A percentile compares a stretch with the other conserved stretches of the same genome.
Evolutionary conservation across 2,329 filamentous ascomycete genomes (phyloP).

Genomic region (Colletotrichum sp.): DNA sequence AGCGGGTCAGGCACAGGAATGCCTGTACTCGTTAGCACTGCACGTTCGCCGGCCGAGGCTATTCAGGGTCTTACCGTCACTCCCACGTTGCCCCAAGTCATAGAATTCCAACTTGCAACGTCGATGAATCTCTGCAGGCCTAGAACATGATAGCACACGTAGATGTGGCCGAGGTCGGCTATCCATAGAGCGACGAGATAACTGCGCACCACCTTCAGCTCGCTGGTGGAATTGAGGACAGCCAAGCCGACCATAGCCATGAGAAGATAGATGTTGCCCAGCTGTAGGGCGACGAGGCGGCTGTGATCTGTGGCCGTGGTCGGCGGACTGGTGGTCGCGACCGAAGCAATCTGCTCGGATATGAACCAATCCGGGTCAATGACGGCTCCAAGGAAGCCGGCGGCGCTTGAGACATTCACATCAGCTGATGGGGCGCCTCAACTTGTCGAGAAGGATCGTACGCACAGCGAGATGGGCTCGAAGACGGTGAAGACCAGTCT

Average conservation of each 20-base stretch:
- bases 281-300: slow-evolving; percentile 67
- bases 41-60: neutral
- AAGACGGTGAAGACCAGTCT: slow-evolving; percentile 70
- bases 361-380: slow-evolving; percentile 67
- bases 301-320: slow-evolving; percentile 47
- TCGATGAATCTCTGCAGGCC: slow-evolving; percentile 60
- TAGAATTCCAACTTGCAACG: slow-evolving; percentile 67
- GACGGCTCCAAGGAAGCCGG: slow-evolving; percentile 62
- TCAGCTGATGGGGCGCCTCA: neutral
- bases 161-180: slow-evolving; percentile 73
- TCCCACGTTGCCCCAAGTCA: slow-evolving; percentile 77
- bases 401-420: slow-evolving; percentile 49
- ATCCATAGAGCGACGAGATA: slow-evolving; percentile 71
- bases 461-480: slow-evolving; percentile 73
- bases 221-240: slow-evolving; percentile 67
- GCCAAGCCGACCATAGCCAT: slow-evolving; percentile 68
- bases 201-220: slow-evolving; percentile 68
- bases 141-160: slow-evolving; percentile 60
- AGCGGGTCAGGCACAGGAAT: slow-evolving; percentile 35
- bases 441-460: slow-evolving; percentile 7
- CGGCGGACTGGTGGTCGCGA: slow-evolving; percentile 25
- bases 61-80: slow-evolving; percentile 55
- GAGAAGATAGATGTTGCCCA: slow-evolving; percentile 74
- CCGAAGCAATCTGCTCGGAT: slow-evolving; percentile 60
- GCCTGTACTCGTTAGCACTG: slow-evolving; percentile 21